Conservation (phyloP, 1,284 basidiomycete species). For the Schizophyllum amplum region DNA sequence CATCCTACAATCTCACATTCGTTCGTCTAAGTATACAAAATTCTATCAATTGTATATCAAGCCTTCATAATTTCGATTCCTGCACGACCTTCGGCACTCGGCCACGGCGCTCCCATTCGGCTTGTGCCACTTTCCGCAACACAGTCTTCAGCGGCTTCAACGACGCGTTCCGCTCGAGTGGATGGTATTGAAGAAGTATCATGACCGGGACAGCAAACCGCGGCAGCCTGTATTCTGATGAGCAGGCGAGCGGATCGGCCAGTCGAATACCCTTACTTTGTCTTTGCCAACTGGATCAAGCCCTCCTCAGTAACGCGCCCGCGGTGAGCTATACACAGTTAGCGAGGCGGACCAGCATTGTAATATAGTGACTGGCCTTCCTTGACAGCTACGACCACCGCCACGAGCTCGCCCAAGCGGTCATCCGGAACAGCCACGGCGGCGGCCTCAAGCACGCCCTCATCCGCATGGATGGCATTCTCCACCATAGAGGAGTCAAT, state of each 20-base stretch:
- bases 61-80: background rate
- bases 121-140: background rate
- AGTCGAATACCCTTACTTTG: constrained; percentile 5
- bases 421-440: constrained; percentile 48
- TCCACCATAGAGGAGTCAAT: constrained; percentile 37
- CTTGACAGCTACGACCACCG: constrained; percentile 44
- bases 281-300: constrained; percentile 19
- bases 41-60: background rate
- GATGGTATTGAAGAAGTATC: background rate
- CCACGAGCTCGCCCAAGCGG: constrained; percentile 52
- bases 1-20: background rate
- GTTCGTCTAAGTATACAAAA: background rate
- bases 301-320: constrained; percentile 26
- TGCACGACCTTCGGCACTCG: background rate
- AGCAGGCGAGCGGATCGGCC: no score
- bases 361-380: constrained; percentile 27
- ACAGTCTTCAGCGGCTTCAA: background rate
- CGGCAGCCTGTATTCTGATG: background rate
- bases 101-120: background rate
- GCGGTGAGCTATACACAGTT: no score
- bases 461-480: constrained; percentile 45
- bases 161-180: background rate
- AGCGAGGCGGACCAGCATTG: no score
- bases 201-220: background rate
- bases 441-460: constrained; percentile 37